Evolutionary conservation across 495 filamentous ascomycete genomes (phyloP).

Genomic region (Penicillium lividum): DNA sequence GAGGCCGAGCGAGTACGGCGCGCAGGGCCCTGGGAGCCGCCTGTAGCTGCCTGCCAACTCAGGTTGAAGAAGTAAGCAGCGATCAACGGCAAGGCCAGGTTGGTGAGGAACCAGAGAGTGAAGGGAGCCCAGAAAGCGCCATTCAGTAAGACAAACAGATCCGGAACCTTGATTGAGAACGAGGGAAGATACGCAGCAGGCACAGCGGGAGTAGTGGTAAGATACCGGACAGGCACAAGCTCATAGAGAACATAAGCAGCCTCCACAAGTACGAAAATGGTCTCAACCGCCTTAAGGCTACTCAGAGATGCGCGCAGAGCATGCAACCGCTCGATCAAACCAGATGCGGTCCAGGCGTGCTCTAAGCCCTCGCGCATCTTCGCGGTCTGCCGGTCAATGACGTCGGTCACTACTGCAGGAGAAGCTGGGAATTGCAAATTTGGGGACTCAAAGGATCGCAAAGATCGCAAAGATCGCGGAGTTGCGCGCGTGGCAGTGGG

Average conservation of each 20-base stretch:
- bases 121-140: slow-evolving; percentile 80
- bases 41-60: slow-evolving; percentile 46
- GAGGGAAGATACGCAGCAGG: slow-evolving; percentile 34
- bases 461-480: slow-evolving; percentile 51
- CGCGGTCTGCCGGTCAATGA: slow-evolving; percentile 71
- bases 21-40: slow-evolving; percentile 26
- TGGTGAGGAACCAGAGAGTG: slow-evolving; percentile 74
- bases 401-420: slow-evolving; percentile 79
- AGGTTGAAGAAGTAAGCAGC: slow-evolving; percentile 89
- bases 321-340: slow-evolving; percentile 48
- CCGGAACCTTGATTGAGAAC: slow-evolving; percentile 68
- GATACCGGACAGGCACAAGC: slow-evolving; percentile 61
- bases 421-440: slow-evolving; percentile 65
- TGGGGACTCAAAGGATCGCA: slow-evolving; percentile 50
- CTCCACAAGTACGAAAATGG: slow-evolving; percentile 63
- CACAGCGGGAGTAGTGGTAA: slow-evolving; percentile 68
- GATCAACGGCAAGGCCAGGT: slow-evolving; percentile 64
- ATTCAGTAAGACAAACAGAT: slow-evolving; percentile 79
- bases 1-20: slow-evolving; percentile 26
- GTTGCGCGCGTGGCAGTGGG: slow-evolving; percentile 10
- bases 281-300: slow-evolving; percentile 66
- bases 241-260: slow-evolving; percentile 48
- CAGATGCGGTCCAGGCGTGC: slow-evolving; percentile 43
- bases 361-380: slow-evolving; percentile 56
- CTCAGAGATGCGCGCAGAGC: slow-evolving; percentile 62